Evolutionary conservation across 2,329 filamentous ascomycete genomes (phyloP).

Genomic region (Diaporthe sp.): DNA sequence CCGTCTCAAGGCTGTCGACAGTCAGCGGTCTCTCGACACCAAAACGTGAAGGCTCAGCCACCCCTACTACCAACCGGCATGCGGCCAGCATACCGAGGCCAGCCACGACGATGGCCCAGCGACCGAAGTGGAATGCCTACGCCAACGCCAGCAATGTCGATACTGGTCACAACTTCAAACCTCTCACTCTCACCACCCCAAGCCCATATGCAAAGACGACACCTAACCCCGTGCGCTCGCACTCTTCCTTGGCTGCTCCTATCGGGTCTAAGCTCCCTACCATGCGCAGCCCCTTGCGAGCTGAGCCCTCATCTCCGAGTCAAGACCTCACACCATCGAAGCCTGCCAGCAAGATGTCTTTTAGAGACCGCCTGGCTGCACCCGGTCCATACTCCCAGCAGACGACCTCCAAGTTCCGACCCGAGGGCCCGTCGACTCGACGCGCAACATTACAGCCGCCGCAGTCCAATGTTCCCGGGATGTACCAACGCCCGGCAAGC

Average conservation of each 20-base stretch:
- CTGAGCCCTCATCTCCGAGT: slow-evolving; percentile 63
- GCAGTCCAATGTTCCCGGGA: slow-evolving; percentile 50
- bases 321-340: slow-evolving; percentile 62
- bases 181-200: slow-evolving; percentile 71
- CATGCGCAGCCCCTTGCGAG: slow-evolving; percentile 64
- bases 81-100: slow-evolving; percentile 57
- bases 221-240: slow-evolving; percentile 53
- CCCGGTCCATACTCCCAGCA: slow-evolving; percentile 65
- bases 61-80: slow-evolving; percentile 59
- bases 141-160: slow-evolving; percentile 75
- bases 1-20: slow-evolving; percentile 61
- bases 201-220: slow-evolving; percentile 67
- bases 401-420: slow-evolving; percentile 54
- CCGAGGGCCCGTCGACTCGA: slow-evolving; percentile 25
- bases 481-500: slow-evolving; percentile 65
- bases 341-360: slow-evolving; percentile 61
- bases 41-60: slow-evolving; percentile 61
- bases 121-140: slow-evolving; percentile 81
- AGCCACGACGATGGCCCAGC: slow-evolving; percentile 63
- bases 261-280: slow-evolving; percentile 60
- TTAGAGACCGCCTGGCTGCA: slow-evolving; percentile 67
- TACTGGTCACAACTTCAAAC: slow-evolving; percentile 78
- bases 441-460: slow-evolving; percentile 59
- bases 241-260: slow-evolving; percentile 55
- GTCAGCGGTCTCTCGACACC: slow-evolving; percentile 55